phyloP scores from a whole-genome alignment of 352 stramenopile genomes.

The Pythium aristosporum region DNA sequence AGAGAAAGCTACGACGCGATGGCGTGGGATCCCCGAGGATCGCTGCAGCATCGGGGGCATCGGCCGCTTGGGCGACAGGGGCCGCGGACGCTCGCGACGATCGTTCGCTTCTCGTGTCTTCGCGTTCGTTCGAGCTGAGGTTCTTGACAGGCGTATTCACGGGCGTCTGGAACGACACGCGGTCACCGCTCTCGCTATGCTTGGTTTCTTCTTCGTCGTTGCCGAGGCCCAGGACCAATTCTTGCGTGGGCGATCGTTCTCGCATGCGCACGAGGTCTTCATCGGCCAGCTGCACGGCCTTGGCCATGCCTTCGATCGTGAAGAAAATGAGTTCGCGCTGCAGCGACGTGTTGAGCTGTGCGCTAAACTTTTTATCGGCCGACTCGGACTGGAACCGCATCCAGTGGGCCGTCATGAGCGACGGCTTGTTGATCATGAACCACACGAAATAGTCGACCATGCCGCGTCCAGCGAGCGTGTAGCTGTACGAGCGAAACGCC shows the following conservation, averaged over 20 bases:
- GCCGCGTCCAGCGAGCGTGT: slow-evolving; percentile 62
- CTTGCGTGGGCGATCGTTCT: slow-evolving; percentile 49
- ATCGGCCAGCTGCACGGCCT: slow-evolving; percentile 66
- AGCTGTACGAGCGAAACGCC: slow-evolving; percentile 69
- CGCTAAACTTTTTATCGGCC: slow-evolving; percentile 78
- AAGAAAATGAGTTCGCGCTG: slow-evolving; percentile 89
- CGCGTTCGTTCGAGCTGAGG: slow-evolving; percentile 2
- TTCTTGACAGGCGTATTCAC: slow-evolving; percentile 21
- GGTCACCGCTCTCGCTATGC: neutral
- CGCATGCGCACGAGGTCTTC: slow-evolving; percentile 51
- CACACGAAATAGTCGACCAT: slow-evolving; percentile 81
- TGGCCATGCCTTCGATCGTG: slow-evolving; percentile 87
- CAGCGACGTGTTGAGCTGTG: slow-evolving; percentile 86
- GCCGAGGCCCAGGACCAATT: slow-evolving; percentile 32
- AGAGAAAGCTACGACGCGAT: slow-evolving; percentile 20
- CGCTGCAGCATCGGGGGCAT: no score
- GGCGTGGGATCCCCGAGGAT: neutral
- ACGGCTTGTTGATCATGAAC: slow-evolving; percentile 84
- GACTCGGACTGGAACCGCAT: slow-evolving; percentile 76
- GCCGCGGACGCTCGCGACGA: neutral
- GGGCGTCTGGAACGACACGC: slow-evolving; percentile 11
- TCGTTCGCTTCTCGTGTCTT: neutral
- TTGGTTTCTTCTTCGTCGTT: slow-evolving; percentile 18
- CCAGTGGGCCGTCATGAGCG: slow-evolving; percentile 57
- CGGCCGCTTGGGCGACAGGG: neutral